phyloP scores from a whole-genome alignment of 495 filamentous ascomycete genomes.

The Penicillium herquei region DNA sequence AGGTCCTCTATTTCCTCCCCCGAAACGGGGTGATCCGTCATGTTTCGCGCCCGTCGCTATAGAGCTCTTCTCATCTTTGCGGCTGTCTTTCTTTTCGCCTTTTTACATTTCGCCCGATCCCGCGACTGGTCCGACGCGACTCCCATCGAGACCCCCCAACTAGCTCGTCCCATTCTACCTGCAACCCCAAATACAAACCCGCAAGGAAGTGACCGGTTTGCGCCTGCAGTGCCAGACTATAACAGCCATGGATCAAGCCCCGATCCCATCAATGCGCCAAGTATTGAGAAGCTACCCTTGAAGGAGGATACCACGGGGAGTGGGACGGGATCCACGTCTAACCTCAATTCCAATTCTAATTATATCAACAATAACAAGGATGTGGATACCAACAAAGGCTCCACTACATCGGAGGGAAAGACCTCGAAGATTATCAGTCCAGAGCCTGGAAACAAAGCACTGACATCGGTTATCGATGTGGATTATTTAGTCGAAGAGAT shows the following conservation, averaged over 20 bases:
- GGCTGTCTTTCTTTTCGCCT: slow-evolving; percentile 57
- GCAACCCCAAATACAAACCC: slow-evolving; percentile 4
- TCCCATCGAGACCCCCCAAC: slow-evolving; percentile 10
- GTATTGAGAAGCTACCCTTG: not conserved
- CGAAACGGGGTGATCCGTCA: slow-evolving; percentile 30
- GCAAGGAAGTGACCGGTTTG: slow-evolving; percentile 3
- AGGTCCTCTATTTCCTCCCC: not conserved
- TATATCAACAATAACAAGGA: slow-evolving; percentile 2
- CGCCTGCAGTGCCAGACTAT: slow-evolving; percentile 13
- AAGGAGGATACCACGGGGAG: not conserved
- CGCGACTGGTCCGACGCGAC: slow-evolving; percentile 28
- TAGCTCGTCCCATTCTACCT: slow-evolving; percentile 2
- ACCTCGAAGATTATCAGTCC: not conserved
- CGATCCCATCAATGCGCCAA: not conserved
- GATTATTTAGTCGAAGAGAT: slow-evolving; percentile 8
- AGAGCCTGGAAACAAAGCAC: not conserved
- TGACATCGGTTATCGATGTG: not conserved
- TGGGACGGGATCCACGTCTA: not conserved
- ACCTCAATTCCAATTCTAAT: not conserved
- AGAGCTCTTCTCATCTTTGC: slow-evolving; percentile 72
- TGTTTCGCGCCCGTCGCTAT: slow-evolving; percentile 77
- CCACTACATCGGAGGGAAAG: not conserved
- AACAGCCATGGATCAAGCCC: slow-evolving; percentile 4
- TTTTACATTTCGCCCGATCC: slow-evolving; percentile 60
- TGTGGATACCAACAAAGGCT: not conserved